Base-by-base conservation (phyloP, 164 flowering plant species). In the Vitis rotundifolia region DNA sequence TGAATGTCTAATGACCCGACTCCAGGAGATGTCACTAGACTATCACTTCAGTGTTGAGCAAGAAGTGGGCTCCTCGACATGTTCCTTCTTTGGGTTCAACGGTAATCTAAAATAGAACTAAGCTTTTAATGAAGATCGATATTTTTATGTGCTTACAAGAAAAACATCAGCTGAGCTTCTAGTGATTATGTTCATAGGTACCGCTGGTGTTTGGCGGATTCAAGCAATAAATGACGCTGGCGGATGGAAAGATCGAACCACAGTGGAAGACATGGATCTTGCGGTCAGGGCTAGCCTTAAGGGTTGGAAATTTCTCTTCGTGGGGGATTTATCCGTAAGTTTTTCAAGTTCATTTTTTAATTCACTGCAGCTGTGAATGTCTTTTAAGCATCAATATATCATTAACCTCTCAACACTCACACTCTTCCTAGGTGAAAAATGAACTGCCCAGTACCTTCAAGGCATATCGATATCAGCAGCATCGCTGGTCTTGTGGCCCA, bases 401-500 rank as follows among this genome's bases (percentile, higher is more conserved):
- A 12, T 63, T 56, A 49, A 18, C 18, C 37, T 22, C 9, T 44
- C 14, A 16, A 16, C 19, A 56, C 26, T 59, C 29, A 47, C 48
- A 18, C 54, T 15, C 29, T 48, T 28, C 5, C 15, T 31, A 88
- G 91, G 94, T 91, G 11, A 91, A 81, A 77, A 91, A 84, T 70
- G 97, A 89, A 68, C 81, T 89, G 0, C 97, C 97, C 4, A 89
- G 97, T 76, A 89, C 92, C 5, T 89, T 82, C 72, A 86, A 91
- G 68, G 90, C 94, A 7, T 91, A 81, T 56, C 77, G 97, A 2
- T 88, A 74, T 76, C 97, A 91, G 61, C 97, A 89, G 66, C 94
- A 91, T 57, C 85, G 94, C 1, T 91, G 97, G 94, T 88, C 97
- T 2, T 89, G 97, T 76, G 94, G 94, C n/a, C 97, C 91, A 1